Base-by-base conservation (phyloP, 2,329 filamentous ascomycete genomes). In the Phoma sp. region DNA sequence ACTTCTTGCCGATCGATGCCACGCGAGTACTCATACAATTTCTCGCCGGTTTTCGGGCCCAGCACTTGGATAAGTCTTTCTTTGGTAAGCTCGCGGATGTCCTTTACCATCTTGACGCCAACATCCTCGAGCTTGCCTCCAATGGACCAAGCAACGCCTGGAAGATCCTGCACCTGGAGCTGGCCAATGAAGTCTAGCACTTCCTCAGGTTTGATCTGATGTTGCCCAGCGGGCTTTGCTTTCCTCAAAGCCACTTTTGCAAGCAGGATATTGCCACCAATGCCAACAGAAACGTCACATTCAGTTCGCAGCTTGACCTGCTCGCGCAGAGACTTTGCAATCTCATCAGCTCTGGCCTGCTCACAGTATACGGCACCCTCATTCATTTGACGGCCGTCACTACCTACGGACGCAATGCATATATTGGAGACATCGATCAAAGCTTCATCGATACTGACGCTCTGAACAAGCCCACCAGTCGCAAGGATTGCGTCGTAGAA, bases 391-490 rank as follows among this genome's bases (percentile, higher is more conserved):
- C 79, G 78, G 0, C 89, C 90, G 63, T 89, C 83, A 1, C 88
- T 89, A 2, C 85, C 86, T 9, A 85, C 83, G 11, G 82, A 82
- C 10, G 82, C 78, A 39, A 91, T 77, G 55, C 95, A 89, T 3
- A 90, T 76, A 3, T 79, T 78, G 3, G 90, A 95, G 30, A 93
- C 83, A 73, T 99, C 95, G 13, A 99, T 78, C 7, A 99, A 82
- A 1, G 92, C 95, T 75, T 99, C 96, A 62, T 99, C 96, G 40
- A 99, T 90, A 68, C 95, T 98, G 47, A 99, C 93, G 67, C 95
- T 98, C 71, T 99, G 95, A 0, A 98, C 91, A 14, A 91, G 76
- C 1, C 92, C 93, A 14, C 89, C 91, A 7, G 92, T 81, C 5
- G 86, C 83, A 30, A 98, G 76, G 9, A 99, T 90, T 1, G 88